phyloP scores from a whole-genome alignment of 352 stramenopile genomes.

The Globisporangium cylindrosporum region DNA sequence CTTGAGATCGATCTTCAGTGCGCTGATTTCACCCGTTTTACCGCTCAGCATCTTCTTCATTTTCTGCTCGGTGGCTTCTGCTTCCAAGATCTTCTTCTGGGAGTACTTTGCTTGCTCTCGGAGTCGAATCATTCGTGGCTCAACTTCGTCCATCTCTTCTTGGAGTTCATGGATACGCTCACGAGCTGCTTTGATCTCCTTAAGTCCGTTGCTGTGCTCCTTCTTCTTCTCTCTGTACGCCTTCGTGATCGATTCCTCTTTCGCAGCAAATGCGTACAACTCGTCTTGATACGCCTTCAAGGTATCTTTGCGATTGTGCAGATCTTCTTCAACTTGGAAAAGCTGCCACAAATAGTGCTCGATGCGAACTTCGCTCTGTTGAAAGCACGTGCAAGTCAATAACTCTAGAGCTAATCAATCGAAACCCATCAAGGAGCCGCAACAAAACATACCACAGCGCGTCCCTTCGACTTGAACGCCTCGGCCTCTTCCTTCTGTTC shows the following conservation, averaged over 20 bases:
- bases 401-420: background rate
- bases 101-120: slow-evolving; percentile 89
- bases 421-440: no score
- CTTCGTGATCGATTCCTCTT: slow-evolving; percentile 43
- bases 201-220: slow-evolving; percentile 44
- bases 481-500: slow-evolving; percentile 95
- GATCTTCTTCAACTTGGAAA: slow-evolving; percentile 92
- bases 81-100: slow-evolving; percentile 64
- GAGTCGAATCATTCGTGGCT: slow-evolving; percentile 75
- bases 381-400: background rate
- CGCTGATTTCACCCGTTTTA: slow-evolving; percentile 83
- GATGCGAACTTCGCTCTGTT: slow-evolving; percentile 67
- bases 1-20: slow-evolving; percentile 63
- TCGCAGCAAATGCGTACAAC: slow-evolving; percentile 33
- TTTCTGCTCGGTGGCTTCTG: slow-evolving; percentile 37
- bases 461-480: slow-evolving; percentile 68
- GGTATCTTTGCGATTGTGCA: slow-evolving; percentile 78
- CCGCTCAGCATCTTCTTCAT: slow-evolving; percentile 80
- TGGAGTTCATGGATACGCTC: slow-evolving; percentile 78
- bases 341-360: slow-evolving; percentile 97
- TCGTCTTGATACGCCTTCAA: slow-evolving; percentile 55
- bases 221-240: slow-evolving; percentile 77
- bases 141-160: slow-evolving; percentile 79
- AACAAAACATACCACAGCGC: slow-evolving; percentile 46
- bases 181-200: slow-evolving; percentile 59